Percentiles rank a stretch among this genome's conserved stretches.
Conservation (phyloP, 2,329 filamentous ascomycete genomes). For the Fusarium fujikuroi region DNA sequence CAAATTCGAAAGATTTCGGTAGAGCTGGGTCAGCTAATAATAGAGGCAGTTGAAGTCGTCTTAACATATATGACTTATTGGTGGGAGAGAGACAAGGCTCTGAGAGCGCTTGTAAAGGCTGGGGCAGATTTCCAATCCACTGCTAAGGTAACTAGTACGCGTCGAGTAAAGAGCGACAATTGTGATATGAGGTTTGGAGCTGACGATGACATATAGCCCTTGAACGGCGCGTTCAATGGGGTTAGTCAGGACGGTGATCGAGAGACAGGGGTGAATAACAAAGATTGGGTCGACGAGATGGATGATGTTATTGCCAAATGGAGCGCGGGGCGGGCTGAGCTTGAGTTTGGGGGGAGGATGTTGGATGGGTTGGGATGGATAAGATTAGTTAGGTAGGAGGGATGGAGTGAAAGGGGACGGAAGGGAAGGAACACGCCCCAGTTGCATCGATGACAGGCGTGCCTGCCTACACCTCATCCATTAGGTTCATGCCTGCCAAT, state of each 20-base stretch:
- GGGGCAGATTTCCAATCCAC: conserved; percentile 3
- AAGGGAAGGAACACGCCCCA: conserved; percentile 35
- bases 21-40: conserved; percentile 20
- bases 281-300: conserved; percentile 36
- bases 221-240: conserved; percentile 21
- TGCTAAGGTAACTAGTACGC: conserved; percentile 15
- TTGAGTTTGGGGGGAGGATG: conserved; percentile 21
- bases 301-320: conserved; percentile 44
- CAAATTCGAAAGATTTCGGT: conserved; percentile 19
- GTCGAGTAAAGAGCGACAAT: conserved; percentile 12
- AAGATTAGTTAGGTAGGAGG: neutral
- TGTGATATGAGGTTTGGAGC: conserved; percentile 12
- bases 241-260: conserved; percentile 32
- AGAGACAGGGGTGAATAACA: conserved; percentile 32
- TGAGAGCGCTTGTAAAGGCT: conserved; percentile 5
- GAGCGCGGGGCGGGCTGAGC: conserved; percentile 39
- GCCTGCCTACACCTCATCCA: conserved; percentile 13
- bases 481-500: neutral
- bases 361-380: conserved; percentile 11
- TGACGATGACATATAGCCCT: conserved; percentile 26
- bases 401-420: conserved; percentile 32
- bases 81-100: conserved; percentile 15
- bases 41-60: conserved; percentile 24
- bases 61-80: conserved; percentile 9
- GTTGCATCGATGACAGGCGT: conserved; percentile 10